phyloP scores from a whole-genome alignment of 1,284 basidiomycete species.

The Ceratobasidium sp. region DNA sequence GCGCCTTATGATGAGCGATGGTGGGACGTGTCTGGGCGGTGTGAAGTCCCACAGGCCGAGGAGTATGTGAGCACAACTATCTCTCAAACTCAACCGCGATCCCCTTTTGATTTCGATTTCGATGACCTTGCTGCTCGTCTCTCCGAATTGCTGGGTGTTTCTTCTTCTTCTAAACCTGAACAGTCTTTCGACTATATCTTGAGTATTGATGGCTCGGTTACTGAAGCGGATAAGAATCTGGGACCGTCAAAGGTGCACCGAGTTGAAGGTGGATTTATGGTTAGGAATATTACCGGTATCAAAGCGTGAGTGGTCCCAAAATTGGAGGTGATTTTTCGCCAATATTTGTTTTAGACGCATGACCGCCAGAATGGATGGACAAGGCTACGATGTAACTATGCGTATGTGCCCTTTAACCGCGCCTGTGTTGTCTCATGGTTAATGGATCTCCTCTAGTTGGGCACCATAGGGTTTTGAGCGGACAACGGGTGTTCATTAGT shows the following conservation, averaged over 20 bases:
- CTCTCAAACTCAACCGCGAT: slow-evolving; percentile 28
- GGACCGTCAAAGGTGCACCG: slow-evolving; percentile 72
- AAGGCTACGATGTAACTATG: slow-evolving; percentile 86
- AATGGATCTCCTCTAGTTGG: slow-evolving; percentile 69
- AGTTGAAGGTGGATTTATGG: slow-evolving; percentile 76
- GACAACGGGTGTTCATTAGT: slow-evolving; percentile 84
- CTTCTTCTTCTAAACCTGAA: slow-evolving; percentile 10
- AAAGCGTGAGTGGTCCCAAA: slow-evolving; percentile 63
- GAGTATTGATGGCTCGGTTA: slow-evolving; percentile 68
- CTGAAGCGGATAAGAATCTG: slow-evolving; percentile 78
- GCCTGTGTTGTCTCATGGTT: background rate
- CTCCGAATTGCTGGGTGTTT: slow-evolving; percentile 35
- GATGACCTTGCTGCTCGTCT: slow-evolving; percentile 32
- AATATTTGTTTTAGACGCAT: slow-evolving; percentile 57
- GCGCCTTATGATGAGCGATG: slow-evolving; percentile 52
- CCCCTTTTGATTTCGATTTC: slow-evolving; percentile 43
- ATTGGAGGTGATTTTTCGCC: background rate
- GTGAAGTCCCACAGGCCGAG: slow-evolving; percentile 76
- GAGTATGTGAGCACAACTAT: slow-evolving; percentile 69
- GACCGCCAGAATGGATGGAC: slow-evolving; percentile 82
- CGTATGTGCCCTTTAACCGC: slow-evolving; percentile 63
- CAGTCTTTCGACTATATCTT: slow-evolving; percentile 85
- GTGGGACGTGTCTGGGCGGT: slow-evolving; percentile 80
- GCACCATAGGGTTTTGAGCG: slow-evolving; percentile 80
- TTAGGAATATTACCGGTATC: slow-evolving; percentile 82